These are phyloP conservation scores for Deinandra increscens DNA, from an alignment of 129 eudicot species.

Conservation along the genomic window DNA sequence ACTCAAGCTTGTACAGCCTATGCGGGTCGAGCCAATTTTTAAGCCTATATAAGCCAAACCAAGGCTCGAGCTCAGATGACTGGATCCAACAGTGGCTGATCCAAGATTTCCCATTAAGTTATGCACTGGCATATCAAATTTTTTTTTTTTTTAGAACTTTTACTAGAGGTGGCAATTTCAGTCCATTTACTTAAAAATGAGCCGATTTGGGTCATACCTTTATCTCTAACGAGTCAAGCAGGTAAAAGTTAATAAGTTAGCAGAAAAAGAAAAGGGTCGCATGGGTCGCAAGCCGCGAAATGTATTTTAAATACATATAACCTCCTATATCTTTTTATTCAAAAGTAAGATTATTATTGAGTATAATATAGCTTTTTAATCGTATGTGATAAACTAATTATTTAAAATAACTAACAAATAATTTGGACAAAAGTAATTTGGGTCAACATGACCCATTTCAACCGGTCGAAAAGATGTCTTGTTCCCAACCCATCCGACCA, in stretches of 20 bases:
- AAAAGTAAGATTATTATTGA: background rate
- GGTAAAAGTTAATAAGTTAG: background rate
- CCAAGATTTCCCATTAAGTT: background rate
- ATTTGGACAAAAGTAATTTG: background rate
- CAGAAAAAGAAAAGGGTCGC: background rate
- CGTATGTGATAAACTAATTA: background rate
- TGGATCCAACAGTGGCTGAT: background rate
- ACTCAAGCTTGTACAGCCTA: background rate
- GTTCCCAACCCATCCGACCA: background rate
- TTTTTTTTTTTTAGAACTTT: no score
- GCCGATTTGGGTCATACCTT: background rate
- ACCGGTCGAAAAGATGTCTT: background rate
- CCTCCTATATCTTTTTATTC: background rate
- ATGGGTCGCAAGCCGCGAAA: background rate
- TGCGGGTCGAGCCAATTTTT: no score
- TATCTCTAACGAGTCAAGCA: background rate
- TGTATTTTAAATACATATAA: background rate
- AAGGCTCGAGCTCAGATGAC: background rate
- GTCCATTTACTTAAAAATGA: background rate
- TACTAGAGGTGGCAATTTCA: no score
- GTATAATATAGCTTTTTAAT: background rate
- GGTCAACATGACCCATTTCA: background rate
- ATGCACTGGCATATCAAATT: no score
- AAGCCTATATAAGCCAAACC: background rate
- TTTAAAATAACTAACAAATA: background rate